phyloP scores from a whole-genome alignment of 2,329 filamentous ascomycete genomes.

The Calonectria honghensis region DNA sequence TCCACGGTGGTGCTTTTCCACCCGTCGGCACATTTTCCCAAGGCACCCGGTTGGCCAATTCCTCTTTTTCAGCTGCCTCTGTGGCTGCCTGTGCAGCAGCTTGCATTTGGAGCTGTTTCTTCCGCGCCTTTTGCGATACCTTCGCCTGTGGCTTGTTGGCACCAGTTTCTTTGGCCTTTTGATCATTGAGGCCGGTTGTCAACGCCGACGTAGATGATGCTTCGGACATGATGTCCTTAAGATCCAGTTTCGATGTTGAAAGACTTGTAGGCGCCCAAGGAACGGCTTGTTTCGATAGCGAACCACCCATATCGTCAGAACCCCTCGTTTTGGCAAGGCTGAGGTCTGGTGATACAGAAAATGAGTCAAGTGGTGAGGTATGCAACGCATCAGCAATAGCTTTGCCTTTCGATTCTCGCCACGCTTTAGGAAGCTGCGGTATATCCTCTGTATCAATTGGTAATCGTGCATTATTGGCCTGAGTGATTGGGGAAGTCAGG shows the following conservation, averaged over 20 bases:
- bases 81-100: conserved; percentile 66
- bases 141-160: conserved; percentile 70
- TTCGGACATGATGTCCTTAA: conserved; percentile 85
- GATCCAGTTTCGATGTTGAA: conserved; percentile 78
- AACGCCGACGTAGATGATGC: conserved; percentile 72
- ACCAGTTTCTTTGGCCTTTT: conserved; percentile 65
- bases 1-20: conserved; percentile 78
- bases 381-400: conserved; percentile 41
- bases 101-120: conserved; percentile 85
- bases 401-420: conserved; percentile 57
- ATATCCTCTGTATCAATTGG: conserved; percentile 55
- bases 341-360: conserved; percentile 49
- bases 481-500: conserved; percentile 52
- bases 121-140: conserved; percentile 93
- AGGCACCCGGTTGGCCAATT: conserved; percentile 59
- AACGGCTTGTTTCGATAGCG: conserved; percentile 54
- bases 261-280: conserved; percentile 73
- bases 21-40: conserved; percentile 66
- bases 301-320: conserved; percentile 22
- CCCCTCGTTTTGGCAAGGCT: conserved; percentile 36
- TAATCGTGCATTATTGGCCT: conserved; percentile 45
- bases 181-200: conserved; percentile 72
- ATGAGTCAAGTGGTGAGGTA: conserved; percentile 41
- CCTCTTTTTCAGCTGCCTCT: conserved; percentile 63
- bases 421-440: conserved; percentile 56